phyloP scores from a whole-genome alignment of 2,329 filamentous ascomycete species.

The Sporothrix pallida region DNA sequence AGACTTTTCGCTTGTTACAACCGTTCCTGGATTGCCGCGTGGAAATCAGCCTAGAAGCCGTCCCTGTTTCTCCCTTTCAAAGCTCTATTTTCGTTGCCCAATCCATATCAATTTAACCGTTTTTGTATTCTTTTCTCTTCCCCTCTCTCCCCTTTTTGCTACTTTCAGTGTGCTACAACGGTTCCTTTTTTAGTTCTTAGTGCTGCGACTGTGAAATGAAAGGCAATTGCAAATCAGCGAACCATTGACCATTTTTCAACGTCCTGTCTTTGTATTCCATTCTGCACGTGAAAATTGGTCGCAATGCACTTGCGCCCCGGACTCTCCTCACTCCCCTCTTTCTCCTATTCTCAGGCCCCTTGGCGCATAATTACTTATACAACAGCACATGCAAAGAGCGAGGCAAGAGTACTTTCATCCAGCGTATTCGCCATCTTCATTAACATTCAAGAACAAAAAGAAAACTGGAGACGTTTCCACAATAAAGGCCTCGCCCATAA shows the following conservation, averaged over 20 bases:
- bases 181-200: not conserved
- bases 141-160: not conserved
- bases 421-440: not conserved
- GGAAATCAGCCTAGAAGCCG: not conserved
- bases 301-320: not conserved
- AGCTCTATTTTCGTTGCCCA: not conserved
- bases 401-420: not conserved
- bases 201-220: not conserved
- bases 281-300: conserved; percentile 11
- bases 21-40: conserved; percentile 14
- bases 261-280: not conserved
- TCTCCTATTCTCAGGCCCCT: not conserved
- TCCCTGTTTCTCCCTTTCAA: not conserved
- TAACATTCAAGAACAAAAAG: not conserved
- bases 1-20: conserved; percentile 2
- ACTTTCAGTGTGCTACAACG: not conserved
- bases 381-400: conserved; percentile 12
- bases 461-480: conserved; percentile 23
- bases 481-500: not conserved
- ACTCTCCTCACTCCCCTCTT: not conserved
- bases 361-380: not conserved
- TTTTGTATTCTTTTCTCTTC: not conserved
- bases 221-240: conserved; percentile 5
- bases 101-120: not conserved
- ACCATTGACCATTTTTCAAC: too few species aligned